Evolutionary conservation across 345 rosid species (phyloP), one percentile per base, ranked within the genome.

Genomic region (Linum tenue): DNA sequence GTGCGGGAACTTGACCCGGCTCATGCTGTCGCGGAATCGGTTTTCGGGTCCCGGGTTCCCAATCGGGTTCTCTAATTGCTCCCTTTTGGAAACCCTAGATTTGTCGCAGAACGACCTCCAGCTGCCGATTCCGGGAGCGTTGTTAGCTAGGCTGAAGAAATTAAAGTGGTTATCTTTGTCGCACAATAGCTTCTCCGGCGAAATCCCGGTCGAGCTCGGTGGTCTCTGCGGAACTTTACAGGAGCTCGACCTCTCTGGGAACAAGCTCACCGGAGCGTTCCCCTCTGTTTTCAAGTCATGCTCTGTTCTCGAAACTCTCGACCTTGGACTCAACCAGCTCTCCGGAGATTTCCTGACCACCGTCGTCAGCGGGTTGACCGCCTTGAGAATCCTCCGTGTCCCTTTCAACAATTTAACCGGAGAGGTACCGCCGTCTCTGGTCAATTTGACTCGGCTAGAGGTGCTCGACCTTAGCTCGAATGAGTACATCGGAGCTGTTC

Each of bases 401-500:
- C 85, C 98, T 37, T 83, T 83, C 82, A 92, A 92, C 84, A 89
- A 92, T 70, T 72, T 92, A 35, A 73, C 85, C 7, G 97, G 98
- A 70, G 51, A 72, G 37, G 81, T 92, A 70, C 98, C 98, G 0
- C 58, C 66, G 7, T 74, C 96, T 9, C 84, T 92, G 60, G 69
- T 76, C 12, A 81, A 85, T 59, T 80, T 82, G 66, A 70, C 85
- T 37, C 81, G 71, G 64, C 95, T 92, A 55, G 84, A 77, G 71
- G 91, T 83, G 68, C 88, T 92, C 36, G 97, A 92, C 75, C 87
- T 92, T 31, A 78, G 98, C 67, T 84, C 98, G 8, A 92, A 92
- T 69, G 70, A 60, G 35, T 82, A 89, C 48, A 82, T 74, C 3
- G 98, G 94, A 37, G 75, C 59, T 59, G 79, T 92, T 41, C 97